phyloP scores from a whole-genome alignment of 306 rosid genomes.

The Trifolium repens region DNA sequence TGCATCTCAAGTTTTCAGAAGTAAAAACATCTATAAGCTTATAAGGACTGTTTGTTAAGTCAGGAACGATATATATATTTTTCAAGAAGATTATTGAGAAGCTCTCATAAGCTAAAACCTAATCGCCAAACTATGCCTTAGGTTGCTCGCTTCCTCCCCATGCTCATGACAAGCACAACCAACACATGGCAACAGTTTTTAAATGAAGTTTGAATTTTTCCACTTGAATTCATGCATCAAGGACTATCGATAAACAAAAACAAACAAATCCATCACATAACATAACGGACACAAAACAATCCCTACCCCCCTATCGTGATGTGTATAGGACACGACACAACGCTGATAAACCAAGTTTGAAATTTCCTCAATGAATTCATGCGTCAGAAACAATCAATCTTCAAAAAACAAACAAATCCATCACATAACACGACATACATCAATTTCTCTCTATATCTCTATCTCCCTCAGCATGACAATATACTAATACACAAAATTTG shows the following conservation, averaged over 20 bases:
- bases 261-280: constrained; percentile 12
- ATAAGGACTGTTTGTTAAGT: background rate
- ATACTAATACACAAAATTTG: background rate
- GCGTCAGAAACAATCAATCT: background rate
- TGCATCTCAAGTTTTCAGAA: background rate
- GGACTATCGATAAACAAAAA: constrained; percentile 18
- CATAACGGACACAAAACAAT: background rate
- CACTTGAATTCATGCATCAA: constrained; percentile 18
- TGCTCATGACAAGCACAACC: background rate
- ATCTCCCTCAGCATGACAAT: background rate
- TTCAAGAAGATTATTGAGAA: background rate
- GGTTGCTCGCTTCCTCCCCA: background rate
- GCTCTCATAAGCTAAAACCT: constrained; percentile 3
- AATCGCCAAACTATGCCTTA: background rate
- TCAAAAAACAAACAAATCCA: constrained; percentile 25
- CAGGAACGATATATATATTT: background rate
- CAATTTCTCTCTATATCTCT: background rate
- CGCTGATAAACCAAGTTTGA: background rate
- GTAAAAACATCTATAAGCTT: background rate
- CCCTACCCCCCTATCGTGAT: background rate
- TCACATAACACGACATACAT: background rate
- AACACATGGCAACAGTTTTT: constrained; percentile 1
- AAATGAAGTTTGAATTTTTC: constrained; percentile 5
- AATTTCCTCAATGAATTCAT: background rate
- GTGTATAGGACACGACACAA: background rate